Evolutionary conservation across 208 protist species (phyloP).

Genomic region (Herpetomonas tarakana): DNA sequence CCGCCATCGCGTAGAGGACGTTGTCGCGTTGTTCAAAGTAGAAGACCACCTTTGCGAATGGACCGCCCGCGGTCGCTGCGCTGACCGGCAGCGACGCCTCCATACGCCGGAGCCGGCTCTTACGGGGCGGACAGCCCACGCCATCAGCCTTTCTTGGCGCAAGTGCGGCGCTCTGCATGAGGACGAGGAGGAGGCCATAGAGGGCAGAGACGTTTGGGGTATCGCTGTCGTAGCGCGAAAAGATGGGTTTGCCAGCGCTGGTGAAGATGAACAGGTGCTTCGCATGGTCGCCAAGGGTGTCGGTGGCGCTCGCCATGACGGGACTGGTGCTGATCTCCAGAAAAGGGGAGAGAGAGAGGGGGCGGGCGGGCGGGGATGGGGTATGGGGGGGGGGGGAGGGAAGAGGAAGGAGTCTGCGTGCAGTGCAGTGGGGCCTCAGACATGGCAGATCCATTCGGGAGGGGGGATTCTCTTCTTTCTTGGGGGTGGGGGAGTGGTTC

Average conservation of each 20-base stretch:
- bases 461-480: too few species aligned
- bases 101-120: background rate
- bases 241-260: slow-evolving; percentile 83
- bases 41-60: slow-evolving; percentile 15
- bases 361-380: background rate
- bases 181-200: slow-evolving; percentile 69
- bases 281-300: slow-evolving; percentile 33
- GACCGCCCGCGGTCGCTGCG: background rate
- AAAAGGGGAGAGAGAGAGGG: slow-evolving; percentile 1
- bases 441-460: too few species aligned
- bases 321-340: background rate
- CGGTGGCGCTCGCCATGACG: background rate
- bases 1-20: slow-evolving; percentile 53
- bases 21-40: slow-evolving; percentile 50
- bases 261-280: slow-evolving; percentile 88
- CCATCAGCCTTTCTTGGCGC: background rate
- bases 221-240: slow-evolving; percentile 57
- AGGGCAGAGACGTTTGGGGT: slow-evolving; percentile 46
- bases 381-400: too few species aligned
- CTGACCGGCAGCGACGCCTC: background rate
- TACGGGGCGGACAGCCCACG: too few species aligned
- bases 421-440: too few species aligned
- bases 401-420: too few species aligned
- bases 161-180: slow-evolving; percentile 28
- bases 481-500: too few species aligned